Percentiles rank a stretch among this genome's conserved stretches.
Conservation (phyloP, 2,329 filamentous ascomycete genomes). For the Albifimbria verrucaria region DNA sequence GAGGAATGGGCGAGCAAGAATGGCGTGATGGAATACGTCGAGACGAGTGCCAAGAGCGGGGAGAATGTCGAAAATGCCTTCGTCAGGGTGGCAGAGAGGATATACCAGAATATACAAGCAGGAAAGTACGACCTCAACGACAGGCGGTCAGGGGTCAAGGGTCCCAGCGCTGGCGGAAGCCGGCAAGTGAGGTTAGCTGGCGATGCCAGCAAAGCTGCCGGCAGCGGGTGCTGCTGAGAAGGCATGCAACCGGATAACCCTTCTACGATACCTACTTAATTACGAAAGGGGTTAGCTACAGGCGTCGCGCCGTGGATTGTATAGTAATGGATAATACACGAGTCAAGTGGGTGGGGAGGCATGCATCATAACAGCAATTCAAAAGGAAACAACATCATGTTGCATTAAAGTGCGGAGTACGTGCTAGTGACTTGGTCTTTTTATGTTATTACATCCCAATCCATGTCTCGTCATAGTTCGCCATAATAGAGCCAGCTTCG, state of each 20-base stretch:
- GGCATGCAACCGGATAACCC: background rate
- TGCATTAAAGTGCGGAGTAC: constrained; percentile 26
- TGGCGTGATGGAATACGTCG: constrained; percentile 87
- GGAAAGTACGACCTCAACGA: constrained; percentile 95
- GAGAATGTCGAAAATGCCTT: constrained; percentile 94
- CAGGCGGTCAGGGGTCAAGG: constrained; percentile 86
- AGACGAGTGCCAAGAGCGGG: constrained; percentile 93
- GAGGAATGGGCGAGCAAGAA: constrained; percentile 85
- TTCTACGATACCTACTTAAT: constrained; percentile 22
- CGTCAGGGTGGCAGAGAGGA: constrained; percentile 87
- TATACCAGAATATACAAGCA: constrained; percentile 94
- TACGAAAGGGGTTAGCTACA: too few relatives aligned
- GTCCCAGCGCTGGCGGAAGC: constrained; percentile 49
- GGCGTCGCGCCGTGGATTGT: constrained; percentile 16
- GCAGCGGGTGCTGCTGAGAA: constrained; percentile 47
- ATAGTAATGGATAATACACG: constrained; percentile 29
- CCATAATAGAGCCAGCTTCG: background rate
- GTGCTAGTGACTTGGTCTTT: constrained; percentile 12
- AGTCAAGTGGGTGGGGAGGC: background rate
- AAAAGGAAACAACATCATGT: constrained; percentile 18
- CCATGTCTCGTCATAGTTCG: constrained; percentile 1
- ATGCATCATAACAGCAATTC: constrained; percentile 28
- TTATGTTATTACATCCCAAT: constrained; percentile 14
- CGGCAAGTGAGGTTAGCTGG: constrained; percentile 44
- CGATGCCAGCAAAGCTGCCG: constrained; percentile 34